Evolutionary conservation across 306 rosid genomes (phyloP).

Genomic region (Urtica urens): DNA sequence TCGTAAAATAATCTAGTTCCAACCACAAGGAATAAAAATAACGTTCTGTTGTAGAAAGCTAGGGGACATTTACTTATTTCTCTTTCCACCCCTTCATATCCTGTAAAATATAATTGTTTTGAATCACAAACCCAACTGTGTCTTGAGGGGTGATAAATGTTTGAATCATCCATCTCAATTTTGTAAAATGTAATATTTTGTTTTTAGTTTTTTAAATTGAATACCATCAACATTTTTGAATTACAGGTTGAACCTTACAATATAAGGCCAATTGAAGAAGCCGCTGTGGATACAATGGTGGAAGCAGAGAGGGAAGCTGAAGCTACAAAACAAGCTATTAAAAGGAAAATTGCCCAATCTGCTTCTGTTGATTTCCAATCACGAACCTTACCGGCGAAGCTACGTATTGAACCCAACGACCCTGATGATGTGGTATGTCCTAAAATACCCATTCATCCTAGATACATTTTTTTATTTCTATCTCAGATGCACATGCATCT

Average conservation of each 20-base stretch:
- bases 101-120: neutral
- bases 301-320: slow-evolving; percentile 95
- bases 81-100: neutral
- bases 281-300: slow-evolving; percentile 56
- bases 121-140: too few relatives aligned
- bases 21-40: too few relatives aligned
- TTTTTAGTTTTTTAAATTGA: neutral
- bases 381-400: slow-evolving; percentile 75
- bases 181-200: neutral
- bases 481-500: too few relatives aligned
- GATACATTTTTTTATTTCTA: too few relatives aligned
- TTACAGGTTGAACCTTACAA: slow-evolving; percentile 93
- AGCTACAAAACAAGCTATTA: slow-evolving; percentile 93
- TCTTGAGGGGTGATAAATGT: too few relatives aligned
- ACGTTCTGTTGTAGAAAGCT: too few relatives aligned
- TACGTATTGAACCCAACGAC: slow-evolving; percentile 85
- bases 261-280: slow-evolving; percentile 70
- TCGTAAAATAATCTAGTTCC: too few relatives aligned
- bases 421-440: slow-evolving; percentile 88
- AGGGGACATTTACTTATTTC: too few relatives aligned
- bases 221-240: slow-evolving; percentile 16
- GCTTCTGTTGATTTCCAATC: slow-evolving; percentile 76
- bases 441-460: neutral
- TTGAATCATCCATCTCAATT: neutral
- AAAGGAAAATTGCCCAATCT: slow-evolving; percentile 88